Conservation (phyloP, 2,329 filamentous ascomycete genomes). For the Dissoconium aciculare region DNA sequence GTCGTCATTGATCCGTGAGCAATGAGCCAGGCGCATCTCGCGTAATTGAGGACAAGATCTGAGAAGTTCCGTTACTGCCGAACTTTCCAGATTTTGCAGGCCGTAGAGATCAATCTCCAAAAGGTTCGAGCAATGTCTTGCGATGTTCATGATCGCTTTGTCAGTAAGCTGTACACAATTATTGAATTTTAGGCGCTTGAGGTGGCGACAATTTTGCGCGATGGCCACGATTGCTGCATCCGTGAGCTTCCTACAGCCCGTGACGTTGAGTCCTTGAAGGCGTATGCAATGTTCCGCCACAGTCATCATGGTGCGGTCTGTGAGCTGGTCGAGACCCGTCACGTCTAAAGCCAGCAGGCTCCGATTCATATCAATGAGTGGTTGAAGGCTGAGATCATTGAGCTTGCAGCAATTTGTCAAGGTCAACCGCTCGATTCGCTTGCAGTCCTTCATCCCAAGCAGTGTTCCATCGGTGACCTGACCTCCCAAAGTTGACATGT, state of each 20-base stretch:
- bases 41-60: conserved; percentile 68
- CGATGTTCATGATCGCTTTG: conserved; percentile 68
- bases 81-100: conserved; percentile 66
- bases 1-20: conserved; percentile 68
- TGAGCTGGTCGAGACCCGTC: conserved; percentile 64
- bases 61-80: conserved; percentile 68
- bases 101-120: conserved; percentile 92
- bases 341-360: conserved; percentile 82
- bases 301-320: conserved; percentile 61
- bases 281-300: conserved; percentile 70
- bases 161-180: conserved; percentile 77
- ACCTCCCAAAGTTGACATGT: conserved; percentile 63
- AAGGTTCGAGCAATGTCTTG: conserved; percentile 75
- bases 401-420: conserved; percentile 77
- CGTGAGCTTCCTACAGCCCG: conserved; percentile 67
- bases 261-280: conserved; percentile 86
- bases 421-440: conserved; percentile 80
- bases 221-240: conserved; percentile 72
- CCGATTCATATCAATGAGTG: conserved; percentile 62
- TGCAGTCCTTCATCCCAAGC: conserved; percentile 65
- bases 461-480: conserved; percentile 83
- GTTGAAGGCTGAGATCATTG: conserved; percentile 68
- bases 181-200: conserved; percentile 94
- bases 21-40: conserved; percentile 76
- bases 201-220: conserved; percentile 65